Evolutionary conservation across 2,329 filamentous ascomycete genomes (phyloP).

Genomic region (Fusarium armeniacum): DNA sequence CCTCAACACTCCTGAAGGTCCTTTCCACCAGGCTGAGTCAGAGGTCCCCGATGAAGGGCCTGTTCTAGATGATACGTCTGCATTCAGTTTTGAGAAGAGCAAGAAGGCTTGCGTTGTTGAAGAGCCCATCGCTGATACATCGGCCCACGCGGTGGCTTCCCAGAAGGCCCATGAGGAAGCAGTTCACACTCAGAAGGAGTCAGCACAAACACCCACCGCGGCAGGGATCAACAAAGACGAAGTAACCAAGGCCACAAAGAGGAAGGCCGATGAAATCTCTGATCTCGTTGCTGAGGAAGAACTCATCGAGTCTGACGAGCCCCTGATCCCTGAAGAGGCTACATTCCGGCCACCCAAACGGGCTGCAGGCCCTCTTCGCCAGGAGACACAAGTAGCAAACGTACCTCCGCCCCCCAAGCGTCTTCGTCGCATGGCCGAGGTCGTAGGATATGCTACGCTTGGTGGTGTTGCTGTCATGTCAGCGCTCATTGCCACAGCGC

Average conservation of each 20-base stretch:
- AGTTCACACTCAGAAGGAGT: neutral
- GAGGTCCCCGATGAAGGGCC: neutral
- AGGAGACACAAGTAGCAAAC: neutral
- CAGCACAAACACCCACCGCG: neutral
- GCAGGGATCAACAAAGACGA: neutral
- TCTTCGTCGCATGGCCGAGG: conserved; percentile 55
- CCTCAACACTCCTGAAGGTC: conserved; percentile 47
- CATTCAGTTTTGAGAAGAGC: conserved; percentile 51
- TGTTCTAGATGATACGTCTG: conserved; percentile 50
- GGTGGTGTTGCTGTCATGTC: conserved; percentile 58
- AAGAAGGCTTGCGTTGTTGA: conserved; percentile 38
- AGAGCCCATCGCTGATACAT: neutral
- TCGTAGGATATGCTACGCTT: conserved; percentile 55
- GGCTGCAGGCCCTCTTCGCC: neutral
- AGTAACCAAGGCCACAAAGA: conserved; percentile 18
- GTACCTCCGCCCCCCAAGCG: conserved; percentile 50
- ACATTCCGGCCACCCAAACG: neutral
- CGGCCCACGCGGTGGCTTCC: neutral
- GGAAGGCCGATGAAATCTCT: conserved; percentile 52
- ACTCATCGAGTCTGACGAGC: neutral
- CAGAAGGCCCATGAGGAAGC: conserved; percentile 12
- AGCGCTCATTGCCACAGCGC: conserved; percentile 58
- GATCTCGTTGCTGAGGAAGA: conserved; percentile 35
- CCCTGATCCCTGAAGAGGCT: neutral
- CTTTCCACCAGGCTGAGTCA: conserved; percentile 17